Evolutionary conservation across 805 yeast genomes (phyloP).

Genomic region (Novakomyces olei): DNA sequence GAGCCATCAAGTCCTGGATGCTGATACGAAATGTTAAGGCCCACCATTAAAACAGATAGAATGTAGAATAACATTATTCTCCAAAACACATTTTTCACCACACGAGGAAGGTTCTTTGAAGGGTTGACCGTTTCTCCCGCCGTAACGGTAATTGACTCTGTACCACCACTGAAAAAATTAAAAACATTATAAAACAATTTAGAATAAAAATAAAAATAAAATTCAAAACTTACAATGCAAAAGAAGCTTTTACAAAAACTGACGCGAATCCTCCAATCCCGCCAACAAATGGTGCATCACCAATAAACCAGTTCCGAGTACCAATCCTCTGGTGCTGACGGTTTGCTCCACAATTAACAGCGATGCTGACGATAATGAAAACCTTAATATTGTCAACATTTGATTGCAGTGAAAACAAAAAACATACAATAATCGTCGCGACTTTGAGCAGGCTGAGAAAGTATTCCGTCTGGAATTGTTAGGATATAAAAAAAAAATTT

Average conservation of each 20-base stretch:
- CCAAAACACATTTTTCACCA: slow-evolving; percentile 69
- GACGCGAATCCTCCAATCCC: slow-evolving; percentile 53
- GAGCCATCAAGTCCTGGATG: slow-evolving; percentile 34
- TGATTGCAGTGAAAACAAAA: no score
- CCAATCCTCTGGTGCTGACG: slow-evolving; percentile 37
- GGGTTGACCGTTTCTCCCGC: slow-evolving; percentile 62
- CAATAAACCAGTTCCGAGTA: slow-evolving; percentile 34
- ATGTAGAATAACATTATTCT: slow-evolving; percentile 52
- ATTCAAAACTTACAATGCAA: no score
- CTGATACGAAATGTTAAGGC: slow-evolving; percentile 49
- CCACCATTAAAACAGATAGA: slow-evolving; percentile 31
- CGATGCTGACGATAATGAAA: no score
- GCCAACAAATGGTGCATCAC: slow-evolving; percentile 35
- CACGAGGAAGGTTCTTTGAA: slow-evolving; percentile 40
- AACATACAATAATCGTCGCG: no score
- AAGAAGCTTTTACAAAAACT: slow-evolving; percentile 56
- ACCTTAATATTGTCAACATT: no score
- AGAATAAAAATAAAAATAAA: no score
- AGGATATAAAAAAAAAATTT: no score
- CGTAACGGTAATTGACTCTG: slow-evolving; percentile 55
- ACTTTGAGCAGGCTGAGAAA: no score
- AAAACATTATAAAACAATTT: no score
- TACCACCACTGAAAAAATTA: no score
- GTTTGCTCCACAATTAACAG: slow-evolving; percentile 35
- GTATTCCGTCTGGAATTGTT: no score